A percentile compares a stretch with the other conserved stretches of the same genome.
phyloP scores from a whole-genome alignment of 2,329 filamentous ascomycete genomes.

The Aspergillus neoniger region DNA sequence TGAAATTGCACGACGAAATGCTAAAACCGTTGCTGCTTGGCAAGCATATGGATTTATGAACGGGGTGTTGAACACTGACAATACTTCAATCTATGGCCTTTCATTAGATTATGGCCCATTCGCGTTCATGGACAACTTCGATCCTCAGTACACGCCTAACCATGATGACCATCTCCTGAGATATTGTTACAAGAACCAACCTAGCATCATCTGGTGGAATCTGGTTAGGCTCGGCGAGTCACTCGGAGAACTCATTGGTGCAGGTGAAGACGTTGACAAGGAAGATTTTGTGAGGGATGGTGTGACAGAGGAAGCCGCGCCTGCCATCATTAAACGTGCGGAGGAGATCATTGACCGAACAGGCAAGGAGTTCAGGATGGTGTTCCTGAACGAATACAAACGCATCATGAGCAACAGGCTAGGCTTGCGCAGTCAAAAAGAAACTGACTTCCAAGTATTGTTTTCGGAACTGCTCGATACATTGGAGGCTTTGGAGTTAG shows the following conservation, averaged over 20 bases:
- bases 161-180: conserved; percentile 87
- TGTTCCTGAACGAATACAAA: conserved; percentile 89
- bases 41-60: conserved; percentile 99
- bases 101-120: conserved; percentile 96
- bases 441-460: conserved; percentile 75
- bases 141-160: conserved; percentile 92
- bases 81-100: conserved; percentile 86
- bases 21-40: conserved; percentile 85
- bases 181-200: conserved; percentile 92
- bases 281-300: conserved; percentile 71
- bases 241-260: conserved; percentile 82
- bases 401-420: conserved; percentile 77
- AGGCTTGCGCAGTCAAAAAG: conserved; percentile 69
- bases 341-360: conserved; percentile 78
- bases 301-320: conserved; percentile 67
- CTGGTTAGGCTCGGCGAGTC: conserved; percentile 87
- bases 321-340: conserved; percentile 73
- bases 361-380: conserved; percentile 83
- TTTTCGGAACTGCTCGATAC: conserved; percentile 82
- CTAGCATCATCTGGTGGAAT: conserved; percentile 98
- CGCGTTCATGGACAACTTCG: conserved; percentile 96
- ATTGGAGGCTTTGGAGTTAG: conserved; percentile 77
- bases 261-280: conserved; percentile 71
- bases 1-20: conserved; percentile 82
- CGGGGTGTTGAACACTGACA: conserved; percentile 95